Conservation (phyloP, 225 moss, liverwort and hornwort species). For the Neckera pumila region DNA sequence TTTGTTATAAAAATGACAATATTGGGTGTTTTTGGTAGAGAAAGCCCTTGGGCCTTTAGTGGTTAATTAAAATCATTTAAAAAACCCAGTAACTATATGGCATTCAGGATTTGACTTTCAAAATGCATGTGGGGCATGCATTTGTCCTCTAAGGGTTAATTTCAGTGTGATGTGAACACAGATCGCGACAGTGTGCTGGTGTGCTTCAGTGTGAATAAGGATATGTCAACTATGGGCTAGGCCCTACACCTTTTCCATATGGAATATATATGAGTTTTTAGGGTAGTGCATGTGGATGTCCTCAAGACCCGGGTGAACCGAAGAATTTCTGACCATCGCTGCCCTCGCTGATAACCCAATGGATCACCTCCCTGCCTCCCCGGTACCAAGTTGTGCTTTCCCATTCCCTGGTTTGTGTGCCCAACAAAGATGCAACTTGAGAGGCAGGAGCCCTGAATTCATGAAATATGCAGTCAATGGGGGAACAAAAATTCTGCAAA, state of each 20-base stretch:
- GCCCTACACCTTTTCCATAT: background rate
- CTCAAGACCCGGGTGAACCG: background rate
- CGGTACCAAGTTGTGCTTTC: background rate
- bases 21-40: too few relatives aligned
- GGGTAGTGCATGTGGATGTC: background rate
- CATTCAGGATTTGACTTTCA: too few relatives aligned
- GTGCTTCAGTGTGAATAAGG: background rate
- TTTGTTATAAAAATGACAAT: too few relatives aligned
- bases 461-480: background rate
- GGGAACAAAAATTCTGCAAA: too few relatives aligned
- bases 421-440: background rate
- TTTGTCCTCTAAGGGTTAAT: background rate
- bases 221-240: background rate
- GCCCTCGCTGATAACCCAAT: background rate
- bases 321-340: background rate
- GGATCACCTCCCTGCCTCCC: background rate
- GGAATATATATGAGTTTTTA: background rate
- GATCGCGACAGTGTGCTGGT: rapidly evolving
- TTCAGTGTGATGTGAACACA: background rate
- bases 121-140: too few relatives aligned
- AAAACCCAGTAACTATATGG: background rate
- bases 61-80: background rate
- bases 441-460: background rate
- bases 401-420: background rate
- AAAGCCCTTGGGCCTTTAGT: too few relatives aligned